Conservation (phyloP, 31 red algal genomes). For the Odonthalia washingtoniensis region DNA sequence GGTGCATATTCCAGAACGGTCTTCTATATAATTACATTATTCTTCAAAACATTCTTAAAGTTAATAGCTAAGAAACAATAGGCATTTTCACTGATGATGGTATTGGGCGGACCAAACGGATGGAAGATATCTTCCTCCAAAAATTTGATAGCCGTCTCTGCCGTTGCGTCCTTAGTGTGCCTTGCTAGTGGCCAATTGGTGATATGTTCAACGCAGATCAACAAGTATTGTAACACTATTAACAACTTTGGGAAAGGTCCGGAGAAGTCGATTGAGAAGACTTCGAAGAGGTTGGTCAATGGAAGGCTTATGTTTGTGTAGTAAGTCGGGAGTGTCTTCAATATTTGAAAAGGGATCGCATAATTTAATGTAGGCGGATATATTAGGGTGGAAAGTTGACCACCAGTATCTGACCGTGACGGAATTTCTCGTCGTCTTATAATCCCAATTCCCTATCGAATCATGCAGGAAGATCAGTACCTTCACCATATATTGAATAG, state of each 20-base stretch:
- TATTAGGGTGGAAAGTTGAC: background rate
- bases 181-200: background rate
- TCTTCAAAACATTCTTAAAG: background rate
- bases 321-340: background rate
- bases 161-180: background rate
- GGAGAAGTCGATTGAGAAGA: background rate
- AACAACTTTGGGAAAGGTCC: background rate
- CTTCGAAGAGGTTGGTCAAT: background rate
- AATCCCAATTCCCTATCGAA: too few relatives aligned
- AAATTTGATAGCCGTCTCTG: background rate
- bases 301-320: background rate
- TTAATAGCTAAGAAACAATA: background rate
- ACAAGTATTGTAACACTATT: background rate
- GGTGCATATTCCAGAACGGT: background rate
- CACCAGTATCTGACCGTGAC: background rate
- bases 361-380: background rate
- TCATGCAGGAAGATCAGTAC: background rate
- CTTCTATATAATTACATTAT: background rate
- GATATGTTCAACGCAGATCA: background rate
- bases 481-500: background rate
- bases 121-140: background rate
- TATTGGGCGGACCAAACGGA: background rate
- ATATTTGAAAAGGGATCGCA: background rate
- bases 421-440: background rate
- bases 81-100: too few relatives aligned